Evolutionary conservation across 805 yeast species (phyloP).

Genomic region (Ogataea pilisensis): DNA sequence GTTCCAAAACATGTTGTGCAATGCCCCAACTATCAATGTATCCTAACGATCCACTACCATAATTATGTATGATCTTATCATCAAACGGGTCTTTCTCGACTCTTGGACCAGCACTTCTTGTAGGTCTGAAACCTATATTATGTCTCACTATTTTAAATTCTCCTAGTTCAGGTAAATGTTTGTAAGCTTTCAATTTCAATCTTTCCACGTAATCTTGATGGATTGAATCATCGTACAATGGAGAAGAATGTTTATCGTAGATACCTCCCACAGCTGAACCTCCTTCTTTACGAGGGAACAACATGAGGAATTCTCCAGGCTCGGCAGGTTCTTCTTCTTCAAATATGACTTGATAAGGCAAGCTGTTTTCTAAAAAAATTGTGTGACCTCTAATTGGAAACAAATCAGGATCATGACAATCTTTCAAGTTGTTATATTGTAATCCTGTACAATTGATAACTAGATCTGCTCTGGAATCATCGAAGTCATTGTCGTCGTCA

Average conservation of each 20-base stretch:
- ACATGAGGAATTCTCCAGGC: slow-evolving; percentile 48
- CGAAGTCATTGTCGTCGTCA: slow-evolving; percentile 16
- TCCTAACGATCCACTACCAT: slow-evolving; percentile 72
- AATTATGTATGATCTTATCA: slow-evolving; percentile 46
- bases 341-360: slow-evolving; percentile 34
- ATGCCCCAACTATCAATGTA: slow-evolving; percentile 64
- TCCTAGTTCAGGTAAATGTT: slow-evolving; percentile 51
- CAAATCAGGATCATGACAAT: slow-evolving; percentile 44
- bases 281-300: slow-evolving; percentile 67
- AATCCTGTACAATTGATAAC: slow-evolving; percentile 59
- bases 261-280: slow-evolving; percentile 62
- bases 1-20: slow-evolving; percentile 38
- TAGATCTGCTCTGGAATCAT: slow-evolving; percentile 27
- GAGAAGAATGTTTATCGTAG: slow-evolving; percentile 21
- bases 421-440: slow-evolving; percentile 40
- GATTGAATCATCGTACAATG: slow-evolving; percentile 29
- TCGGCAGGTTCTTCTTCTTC: slow-evolving; percentile 26
- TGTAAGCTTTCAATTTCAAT: slow-evolving; percentile 39
- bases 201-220: slow-evolving; percentile 46
- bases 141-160: slow-evolving; percentile 43
- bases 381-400: slow-evolving; percentile 61
- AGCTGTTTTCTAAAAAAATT: slow-evolving; percentile 44
- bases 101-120: slow-evolving; percentile 52
- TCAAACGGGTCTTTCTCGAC: slow-evolving; percentile 32
- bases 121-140: slow-evolving; percentile 70